These are phyloP conservation scores for Phytophthora ramorum DNA, from an alignment of 352 stramenopile genomes.

Conservation along the genomic window DNA sequence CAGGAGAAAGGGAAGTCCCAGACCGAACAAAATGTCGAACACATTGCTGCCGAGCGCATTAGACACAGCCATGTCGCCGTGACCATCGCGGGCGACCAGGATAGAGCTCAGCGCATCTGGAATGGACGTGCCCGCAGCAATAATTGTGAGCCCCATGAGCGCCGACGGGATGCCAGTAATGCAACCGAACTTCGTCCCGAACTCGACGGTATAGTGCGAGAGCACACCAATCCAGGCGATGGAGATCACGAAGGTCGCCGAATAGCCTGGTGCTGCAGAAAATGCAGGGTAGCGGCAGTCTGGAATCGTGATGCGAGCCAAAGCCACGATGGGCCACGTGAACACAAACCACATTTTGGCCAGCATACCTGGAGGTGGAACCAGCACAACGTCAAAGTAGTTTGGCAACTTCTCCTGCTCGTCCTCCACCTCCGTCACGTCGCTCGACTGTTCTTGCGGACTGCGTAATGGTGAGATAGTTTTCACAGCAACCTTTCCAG, in stretches of 20 bases:
- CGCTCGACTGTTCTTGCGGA: conserved; percentile 6
- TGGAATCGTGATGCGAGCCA: conserved; percentile 75
- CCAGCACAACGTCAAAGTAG: conserved; percentile 72
- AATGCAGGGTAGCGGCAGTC: conserved; percentile 74
- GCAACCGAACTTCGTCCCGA: conserved; percentile 68
- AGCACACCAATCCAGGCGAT: conserved; percentile 82
- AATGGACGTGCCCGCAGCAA: conserved; percentile 81
- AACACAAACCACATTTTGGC: conserved; percentile 69
- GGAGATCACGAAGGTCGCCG: conserved; percentile 66
- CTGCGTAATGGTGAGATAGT: not conserved
- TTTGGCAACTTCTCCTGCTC: conserved; percentile 42
- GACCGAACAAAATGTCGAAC: conserved; percentile 84
- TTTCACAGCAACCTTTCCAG: conserved; percentile 10
- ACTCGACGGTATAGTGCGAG: conserved; percentile 72
- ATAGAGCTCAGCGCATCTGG: conserved; percentile 84
- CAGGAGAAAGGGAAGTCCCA: conserved; percentile 80
- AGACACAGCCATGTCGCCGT: conserved; percentile 84
- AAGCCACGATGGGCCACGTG: conserved; percentile 70
- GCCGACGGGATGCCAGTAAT: conserved; percentile 73
- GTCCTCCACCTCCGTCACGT: conserved; percentile 11
- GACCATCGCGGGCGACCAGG: conserved; percentile 77
- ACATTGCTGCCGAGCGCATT: conserved; percentile 89
- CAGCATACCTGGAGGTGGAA: conserved; percentile 44
- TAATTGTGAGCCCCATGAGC: conserved; percentile 83
- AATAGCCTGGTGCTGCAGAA: conserved; percentile 51